phyloP scores from a whole-genome alignment of 2,329 filamentous ascomycete species.

The Magnaporthiopsis rhizophila region DNA sequence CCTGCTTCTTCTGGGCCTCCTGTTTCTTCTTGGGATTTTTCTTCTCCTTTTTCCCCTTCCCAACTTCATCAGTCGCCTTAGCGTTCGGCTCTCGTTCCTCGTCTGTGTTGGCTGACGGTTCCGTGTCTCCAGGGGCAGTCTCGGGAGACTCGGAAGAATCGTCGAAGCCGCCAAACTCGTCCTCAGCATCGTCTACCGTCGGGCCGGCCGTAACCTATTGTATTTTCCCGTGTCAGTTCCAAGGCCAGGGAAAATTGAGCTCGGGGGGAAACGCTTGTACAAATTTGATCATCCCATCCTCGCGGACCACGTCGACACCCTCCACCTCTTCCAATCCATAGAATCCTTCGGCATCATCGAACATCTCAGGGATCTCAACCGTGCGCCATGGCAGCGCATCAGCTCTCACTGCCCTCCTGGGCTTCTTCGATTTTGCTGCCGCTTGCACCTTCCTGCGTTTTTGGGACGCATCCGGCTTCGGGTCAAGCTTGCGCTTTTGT shows the following conservation, averaged over 20 bases:
- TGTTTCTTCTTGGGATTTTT: constrained; percentile 11
- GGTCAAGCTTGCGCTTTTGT: constrained; percentile 20
- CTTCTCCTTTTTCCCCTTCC: constrained; percentile 12
- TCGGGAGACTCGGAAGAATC: constrained; percentile 14
- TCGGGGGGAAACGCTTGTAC: constrained; percentile 25
- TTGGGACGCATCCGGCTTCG: constrained; percentile 8
- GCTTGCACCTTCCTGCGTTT: constrained; percentile 20
- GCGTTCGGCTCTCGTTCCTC: constrained; percentile 12
- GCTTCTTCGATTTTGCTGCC: constrained; percentile 21
- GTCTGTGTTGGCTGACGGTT: neutral
- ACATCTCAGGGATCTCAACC: constrained; percentile 62
- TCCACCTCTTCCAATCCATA: constrained; percentile 88
- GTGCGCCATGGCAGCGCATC: constrained; percentile 48
- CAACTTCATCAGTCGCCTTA: constrained; percentile 10
- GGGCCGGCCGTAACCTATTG: constrained; percentile 19
- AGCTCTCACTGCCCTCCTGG: constrained; percentile 34
- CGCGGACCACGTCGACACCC: constrained; percentile 74
- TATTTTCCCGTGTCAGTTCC: constrained; percentile 9
- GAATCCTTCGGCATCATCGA: constrained; percentile 89
- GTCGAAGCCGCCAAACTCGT: constrained; percentile 26
- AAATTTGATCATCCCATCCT: constrained; percentile 52
- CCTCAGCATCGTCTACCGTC: constrained; percentile 19
- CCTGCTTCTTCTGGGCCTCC: constrained; percentile 12
- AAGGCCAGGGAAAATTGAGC: neutral
- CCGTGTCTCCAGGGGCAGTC: neutral